Percentiles rank a stretch among this genome's conserved stretches.
phyloP scores from a whole-genome alignment of 1,284 basidiomycete species.

The Stereum hirsutum region DNA sequence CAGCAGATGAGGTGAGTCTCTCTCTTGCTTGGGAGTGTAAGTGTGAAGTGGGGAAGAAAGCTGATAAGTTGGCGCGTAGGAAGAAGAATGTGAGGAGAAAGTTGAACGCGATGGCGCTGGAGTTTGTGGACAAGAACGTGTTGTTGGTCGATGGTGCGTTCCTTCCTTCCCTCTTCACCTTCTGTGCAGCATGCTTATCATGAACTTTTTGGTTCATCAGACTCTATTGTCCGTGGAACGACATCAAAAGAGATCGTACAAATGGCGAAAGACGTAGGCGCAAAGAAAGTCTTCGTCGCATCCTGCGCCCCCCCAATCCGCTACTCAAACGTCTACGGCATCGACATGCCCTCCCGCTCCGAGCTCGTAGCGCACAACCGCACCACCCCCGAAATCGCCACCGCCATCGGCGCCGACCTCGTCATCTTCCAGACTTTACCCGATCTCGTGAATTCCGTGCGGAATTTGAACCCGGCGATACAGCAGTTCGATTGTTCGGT shows the following conservation, averaged over 20 bases:
- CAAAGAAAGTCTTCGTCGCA: conserved; percentile 95
- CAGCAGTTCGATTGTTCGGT: conserved; percentile 92
- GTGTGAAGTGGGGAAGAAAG: too few species aligned
- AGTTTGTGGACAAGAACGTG: conserved; percentile 90
- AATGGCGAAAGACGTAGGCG: conserved; percentile 99
- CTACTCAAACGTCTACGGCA: conserved; percentile 96
- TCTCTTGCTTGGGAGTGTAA: too few species aligned
- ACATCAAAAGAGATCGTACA: conserved; percentile 99
- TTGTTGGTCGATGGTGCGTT: conserved; percentile 87
- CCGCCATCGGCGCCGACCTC: conserved; percentile 89
- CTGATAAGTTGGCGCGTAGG: conserved; percentile 32
- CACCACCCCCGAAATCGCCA: conserved; percentile 69
- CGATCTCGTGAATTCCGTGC: conserved; percentile 85
- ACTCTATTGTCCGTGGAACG: conserved; percentile 97
- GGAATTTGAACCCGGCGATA: conserved; percentile 79
- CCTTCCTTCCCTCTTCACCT: neutral
- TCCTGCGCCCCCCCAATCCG: conserved; percentile 96
- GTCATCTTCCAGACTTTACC: conserved; percentile 96
- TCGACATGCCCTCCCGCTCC: conserved; percentile 95
- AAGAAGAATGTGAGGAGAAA: conserved; percentile 95
- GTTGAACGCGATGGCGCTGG: conserved; percentile 98
- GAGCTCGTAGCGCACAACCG: conserved; percentile 92
- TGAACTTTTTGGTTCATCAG: conserved; percentile 26
- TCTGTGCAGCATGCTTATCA: conserved; percentile 2
- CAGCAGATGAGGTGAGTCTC: conserved; percentile 73